A percentile compares a stretch with the other conserved stretches of the same genome.
Evolutionary conservation across 1,284 basidiomycete genomes (phyloP).

Genomic region (Ustilago xerochloae): DNA sequence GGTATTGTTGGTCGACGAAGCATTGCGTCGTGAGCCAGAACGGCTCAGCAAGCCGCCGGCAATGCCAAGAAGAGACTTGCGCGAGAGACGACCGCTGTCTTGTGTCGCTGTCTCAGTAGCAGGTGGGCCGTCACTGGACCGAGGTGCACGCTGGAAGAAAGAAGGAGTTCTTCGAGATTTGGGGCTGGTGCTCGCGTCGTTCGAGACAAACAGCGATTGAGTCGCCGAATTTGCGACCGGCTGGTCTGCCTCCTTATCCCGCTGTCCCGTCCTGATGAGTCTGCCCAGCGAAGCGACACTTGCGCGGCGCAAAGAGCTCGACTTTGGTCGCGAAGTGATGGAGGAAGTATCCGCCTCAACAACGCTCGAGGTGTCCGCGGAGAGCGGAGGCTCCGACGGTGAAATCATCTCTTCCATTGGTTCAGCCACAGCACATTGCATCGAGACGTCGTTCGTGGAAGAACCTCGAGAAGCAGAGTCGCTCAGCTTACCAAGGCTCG

Average conservation of each 20-base stretch:
- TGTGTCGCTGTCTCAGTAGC: slow-evolving; percentile 17
- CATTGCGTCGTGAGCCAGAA: slow-evolving; percentile 31
- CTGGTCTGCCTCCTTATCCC: slow-evolving; percentile 28
- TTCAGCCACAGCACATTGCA: slow-evolving; percentile 17
- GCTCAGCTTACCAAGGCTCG: slow-evolving; percentile 16
- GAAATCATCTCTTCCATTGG: slow-evolving; percentile 30
- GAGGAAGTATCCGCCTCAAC: neutral
- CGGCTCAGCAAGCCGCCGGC: slow-evolving; percentile 46
- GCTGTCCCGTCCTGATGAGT: slow-evolving; percentile 28
- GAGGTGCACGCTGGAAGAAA: slow-evolving; percentile 47
- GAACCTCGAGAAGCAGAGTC: slow-evolving; percentile 25
- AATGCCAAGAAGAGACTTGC: slow-evolving; percentile 59
- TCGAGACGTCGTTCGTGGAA: slow-evolving; percentile 29
- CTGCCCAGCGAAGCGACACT: slow-evolving; percentile 36
- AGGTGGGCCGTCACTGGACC: slow-evolving; percentile 32
- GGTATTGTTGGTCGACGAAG: neutral
- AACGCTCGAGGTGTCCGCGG: neutral
- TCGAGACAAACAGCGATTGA: slow-evolving; percentile 10
- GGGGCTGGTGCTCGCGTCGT: slow-evolving; percentile 41
- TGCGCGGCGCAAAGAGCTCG: slow-evolving; percentile 28
- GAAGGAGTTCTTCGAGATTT: slow-evolving; percentile 49
- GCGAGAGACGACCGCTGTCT: slow-evolving; percentile 49
- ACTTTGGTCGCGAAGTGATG: slow-evolving; percentile 12
- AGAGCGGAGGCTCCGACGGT: slow-evolving; percentile 2
- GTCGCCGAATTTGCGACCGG: slow-evolving; percentile 12